Evolutionary conservation across 108 stramenopile genomes (phyloP), one percentile per base, ranked within the genome.

Genomic region (Cyclostephanos tholiformis): DNA sequence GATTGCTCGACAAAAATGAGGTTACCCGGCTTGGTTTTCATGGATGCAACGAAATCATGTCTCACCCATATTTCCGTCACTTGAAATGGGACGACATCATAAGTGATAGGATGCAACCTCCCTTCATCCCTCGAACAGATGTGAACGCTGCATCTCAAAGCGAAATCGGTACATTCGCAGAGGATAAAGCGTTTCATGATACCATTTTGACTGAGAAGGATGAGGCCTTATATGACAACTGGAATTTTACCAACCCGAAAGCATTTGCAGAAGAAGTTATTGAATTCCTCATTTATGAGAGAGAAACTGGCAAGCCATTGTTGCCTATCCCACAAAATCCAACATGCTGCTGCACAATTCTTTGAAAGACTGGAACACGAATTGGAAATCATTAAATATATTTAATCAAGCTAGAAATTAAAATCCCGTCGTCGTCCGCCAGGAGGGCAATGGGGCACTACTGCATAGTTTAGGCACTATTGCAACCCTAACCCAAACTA

Each of bases 81-180:
- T 44, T 94, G 32, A 88, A 96, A 60, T 95, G 91, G 91, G 96
- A 97, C 55, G 65, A 80, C 25, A 87, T 96, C 29, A 72, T 86
- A 30, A 72, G 86, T n/a, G 91, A 93, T 79, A 77, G 79, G 55
- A 81, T 81, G 59, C 56, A 63, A 46, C 95, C 96, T 19, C 97
- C 97, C 13, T 96, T 88, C 63, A 69, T 88, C 10, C 97, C 97
- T 19, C 86, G 89, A 53, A 95, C 94, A 83, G 95, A 97, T 74
- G 91, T 97, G 30, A 98, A 98, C 72, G 96, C 95, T 29, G 91
- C 93, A 48, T 84, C 87, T 25, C 93, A 95, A 76, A 88, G 88
- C 67, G 93, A 95, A 69, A 95, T 95, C 59, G 93, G 93, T 13
- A 87, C 83, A 26, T 95, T 95, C 71, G 74, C 79, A 1, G 91